Conservation (phyloP, 768 basidiomycete species). For the Rhodotorula kratochvilovae region DNA sequence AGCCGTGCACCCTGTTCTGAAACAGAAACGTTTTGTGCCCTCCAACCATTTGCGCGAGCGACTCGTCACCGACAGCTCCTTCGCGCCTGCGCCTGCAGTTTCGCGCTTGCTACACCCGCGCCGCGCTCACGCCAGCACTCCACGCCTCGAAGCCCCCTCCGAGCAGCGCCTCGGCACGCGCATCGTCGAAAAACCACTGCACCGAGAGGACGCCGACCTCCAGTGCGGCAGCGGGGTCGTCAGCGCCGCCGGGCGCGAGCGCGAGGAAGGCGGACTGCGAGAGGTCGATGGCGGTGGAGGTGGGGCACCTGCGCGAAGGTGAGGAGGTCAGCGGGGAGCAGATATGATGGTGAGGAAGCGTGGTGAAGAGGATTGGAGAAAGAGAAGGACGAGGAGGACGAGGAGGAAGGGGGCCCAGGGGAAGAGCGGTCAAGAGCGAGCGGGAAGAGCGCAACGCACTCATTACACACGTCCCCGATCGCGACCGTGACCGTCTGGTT, state of each 20-base stretch:
- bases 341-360: background rate
- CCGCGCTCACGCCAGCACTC: too few species aligned
- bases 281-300: conserved; percentile 6
- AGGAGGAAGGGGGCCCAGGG: too few species aligned
- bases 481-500: background rate
- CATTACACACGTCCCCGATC: background rate
- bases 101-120: too few species aligned
- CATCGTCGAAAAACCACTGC: conserved; percentile 1
- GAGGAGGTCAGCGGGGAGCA: background rate
- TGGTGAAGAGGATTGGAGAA: too few species aligned
- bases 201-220: background rate
- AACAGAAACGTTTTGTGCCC: too few species aligned
- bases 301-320: background rate
- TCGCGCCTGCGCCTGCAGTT: too few species aligned
- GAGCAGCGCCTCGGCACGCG: background rate
- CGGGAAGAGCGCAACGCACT: too few species aligned
- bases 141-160: background rate
- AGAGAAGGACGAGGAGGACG: background rate
- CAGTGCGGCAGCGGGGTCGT: background rate
- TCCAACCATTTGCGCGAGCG: too few species aligned
- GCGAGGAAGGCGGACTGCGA: background rate
- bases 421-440: too few species aligned
- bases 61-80: too few species aligned
- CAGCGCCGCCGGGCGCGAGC: background rate
- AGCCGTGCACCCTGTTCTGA: too few species aligned